Percentiles rank a stretch among this genome's conserved stretches.
Conservation (phyloP, 2,329 filamentous ascomycete species). For the Beauveria sp. region DNA sequence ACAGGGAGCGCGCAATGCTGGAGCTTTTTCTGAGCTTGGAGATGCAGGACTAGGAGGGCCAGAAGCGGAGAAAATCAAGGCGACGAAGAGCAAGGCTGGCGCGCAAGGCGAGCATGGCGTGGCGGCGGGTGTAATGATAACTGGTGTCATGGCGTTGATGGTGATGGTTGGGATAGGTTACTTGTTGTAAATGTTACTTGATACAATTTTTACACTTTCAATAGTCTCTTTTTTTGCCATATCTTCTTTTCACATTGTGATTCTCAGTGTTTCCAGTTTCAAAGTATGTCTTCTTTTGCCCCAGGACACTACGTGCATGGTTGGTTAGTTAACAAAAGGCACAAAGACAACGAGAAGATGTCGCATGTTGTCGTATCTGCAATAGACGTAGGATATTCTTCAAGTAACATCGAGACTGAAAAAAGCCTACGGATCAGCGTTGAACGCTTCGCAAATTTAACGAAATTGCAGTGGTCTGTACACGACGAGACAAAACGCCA, state of each 20-base stretch:
- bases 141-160: neutral
- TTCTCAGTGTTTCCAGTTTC: too few relatives aligned
- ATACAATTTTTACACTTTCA: neutral
- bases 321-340: too few relatives aligned
- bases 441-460: neutral
- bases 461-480: neutral
- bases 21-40: constrained; percentile 54
- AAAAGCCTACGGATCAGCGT: neutral
- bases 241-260: neutral
- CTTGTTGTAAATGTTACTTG: neutral
- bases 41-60: constrained; percentile 22
- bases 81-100: neutral
- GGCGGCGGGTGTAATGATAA: neutral
- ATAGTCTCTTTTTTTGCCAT: neutral
- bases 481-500: neutral
- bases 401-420: too few relatives aligned
- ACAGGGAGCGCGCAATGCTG: constrained; percentile 57
- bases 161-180: neutral
- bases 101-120: neutral
- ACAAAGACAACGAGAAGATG: too few relatives aligned
- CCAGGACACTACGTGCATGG: too few relatives aligned
- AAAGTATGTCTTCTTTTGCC: too few relatives aligned
- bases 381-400: too few relatives aligned
- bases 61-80: neutral
- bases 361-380: too few relatives aligned